phyloP scores from a whole-genome alignment of 495 filamentous ascomycete species.

The Hypoxylon subgilvum region DNA sequence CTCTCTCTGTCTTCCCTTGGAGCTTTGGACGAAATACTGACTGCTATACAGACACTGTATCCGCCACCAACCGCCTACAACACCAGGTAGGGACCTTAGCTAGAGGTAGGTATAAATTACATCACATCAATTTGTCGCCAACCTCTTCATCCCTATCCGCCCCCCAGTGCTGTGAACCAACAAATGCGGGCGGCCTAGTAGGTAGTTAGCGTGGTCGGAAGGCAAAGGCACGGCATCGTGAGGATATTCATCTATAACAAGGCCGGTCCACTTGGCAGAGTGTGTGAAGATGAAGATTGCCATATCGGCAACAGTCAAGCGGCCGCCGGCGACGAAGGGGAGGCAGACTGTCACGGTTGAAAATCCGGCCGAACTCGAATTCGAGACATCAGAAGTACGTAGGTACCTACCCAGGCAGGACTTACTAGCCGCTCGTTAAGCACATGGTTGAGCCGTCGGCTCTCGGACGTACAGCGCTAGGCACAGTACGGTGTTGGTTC shows the following conservation, averaged over 20 bases:
- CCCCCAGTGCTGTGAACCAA: too few relatives aligned
- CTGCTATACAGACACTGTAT: too few relatives aligned
- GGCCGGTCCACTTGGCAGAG: constrained; percentile 43
- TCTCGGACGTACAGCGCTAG: constrained; percentile 19
- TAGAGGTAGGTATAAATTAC: too few relatives aligned
- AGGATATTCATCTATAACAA: constrained; percentile 75
- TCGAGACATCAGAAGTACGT: not conserved
- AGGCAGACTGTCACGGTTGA: constrained; percentile 1
- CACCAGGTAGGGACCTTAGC: too few relatives aligned
- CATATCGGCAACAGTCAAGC: constrained; percentile 20
- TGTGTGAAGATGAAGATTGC: constrained; percentile 22
- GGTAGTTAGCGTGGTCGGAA: too few relatives aligned
- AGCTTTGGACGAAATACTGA: too few relatives aligned
- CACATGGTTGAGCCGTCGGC: constrained; percentile 19
- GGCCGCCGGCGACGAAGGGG: constrained; percentile 21
- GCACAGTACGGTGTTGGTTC: constrained; percentile 10
- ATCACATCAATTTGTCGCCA: too few relatives aligned
- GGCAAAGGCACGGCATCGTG: too few relatives aligned
- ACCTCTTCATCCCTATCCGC: too few relatives aligned
- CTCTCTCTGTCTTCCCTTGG: too few relatives aligned
- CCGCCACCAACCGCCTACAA: too few relatives aligned
- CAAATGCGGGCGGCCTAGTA: too few relatives aligned
- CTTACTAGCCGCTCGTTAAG: constrained; percentile 25
- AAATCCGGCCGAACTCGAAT: not conserved
- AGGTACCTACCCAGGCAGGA: not conserved